Evolutionary conservation across 306 rosid species (phyloP).

Genomic region (Fagus sylvatica): DNA sequence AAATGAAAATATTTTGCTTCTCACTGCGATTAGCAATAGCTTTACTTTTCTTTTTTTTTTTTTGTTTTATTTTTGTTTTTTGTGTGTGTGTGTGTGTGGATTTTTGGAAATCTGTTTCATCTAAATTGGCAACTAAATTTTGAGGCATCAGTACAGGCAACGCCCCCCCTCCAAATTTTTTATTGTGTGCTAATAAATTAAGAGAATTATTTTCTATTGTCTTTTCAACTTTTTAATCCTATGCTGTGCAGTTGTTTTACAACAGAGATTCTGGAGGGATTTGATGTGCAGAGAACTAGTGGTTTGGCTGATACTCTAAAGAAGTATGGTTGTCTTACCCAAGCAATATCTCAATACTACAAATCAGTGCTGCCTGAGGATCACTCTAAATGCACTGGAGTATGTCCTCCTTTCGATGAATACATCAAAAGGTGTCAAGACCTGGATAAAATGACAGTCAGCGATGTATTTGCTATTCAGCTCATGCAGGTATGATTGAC

Average conservation of each 20-base stretch:
- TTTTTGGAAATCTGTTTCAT: neutral
- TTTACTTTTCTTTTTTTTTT: neutral
- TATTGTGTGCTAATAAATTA: neutral
- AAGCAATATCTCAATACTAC: conserved; percentile 73
- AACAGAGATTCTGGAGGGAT: conserved; percentile 91
- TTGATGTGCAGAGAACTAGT: conserved; percentile 88
- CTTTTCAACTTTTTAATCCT: conserved; percentile 8
- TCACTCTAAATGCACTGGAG: conserved; percentile 29
- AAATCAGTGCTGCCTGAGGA: conserved; percentile 51
- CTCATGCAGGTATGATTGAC: conserved; percentile 82
- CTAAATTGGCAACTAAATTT: neutral
- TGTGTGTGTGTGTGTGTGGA: neutral
- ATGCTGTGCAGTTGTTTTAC: conserved; percentile 79
- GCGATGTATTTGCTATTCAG: conserved; percentile 88
- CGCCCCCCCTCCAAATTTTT: neutral
- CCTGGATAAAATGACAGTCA: conserved; percentile 76
- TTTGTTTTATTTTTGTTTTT: neutral
- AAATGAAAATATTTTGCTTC: no score
- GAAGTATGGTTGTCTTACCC: conserved; percentile 89
- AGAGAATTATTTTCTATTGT: neutral
- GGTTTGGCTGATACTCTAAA: conserved; percentile 84
- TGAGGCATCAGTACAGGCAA: neutral
- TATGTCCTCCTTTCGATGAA: conserved; percentile 64
- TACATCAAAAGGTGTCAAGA: conserved; percentile 77
- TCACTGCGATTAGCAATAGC: no score